Base-by-base conservation (phyloP, 192 early-diverging fungal genomes). In the Coemansia sp. region DNA sequence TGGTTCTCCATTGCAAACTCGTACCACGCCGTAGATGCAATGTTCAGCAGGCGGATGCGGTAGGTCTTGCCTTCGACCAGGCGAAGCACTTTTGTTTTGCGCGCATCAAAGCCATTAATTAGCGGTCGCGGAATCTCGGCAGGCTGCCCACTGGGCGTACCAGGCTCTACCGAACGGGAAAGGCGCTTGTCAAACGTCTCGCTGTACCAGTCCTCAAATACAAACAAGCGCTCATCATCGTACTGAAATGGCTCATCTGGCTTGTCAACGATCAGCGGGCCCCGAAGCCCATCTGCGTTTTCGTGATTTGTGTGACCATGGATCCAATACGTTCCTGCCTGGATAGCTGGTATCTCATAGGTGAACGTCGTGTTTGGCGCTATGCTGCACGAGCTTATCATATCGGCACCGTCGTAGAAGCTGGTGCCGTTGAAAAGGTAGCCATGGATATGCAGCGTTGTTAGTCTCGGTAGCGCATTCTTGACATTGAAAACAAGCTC, bases 281-380 rank as follows among this genome's bases (percentile, higher is more conserved):
- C 78, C 45, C 85, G 83, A 50, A 89, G 69, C 55, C 90, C 90
- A 57, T 91, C 90, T 34, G 87, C 85, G 68, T 91, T 90, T 69
- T 90, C 86, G 28, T 68, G 80, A 46, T 58, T 64, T 48, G 49
- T 69, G 68, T 90, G 89, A 30, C 80, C 71, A 55, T 90, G 87
- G 45, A 85, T 81, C 90, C 90, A 92, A 74, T 83, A 91, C 29
- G 88, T 90, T 46, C 90, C 90, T 52, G 75, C 67, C 64, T 92
- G 88, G 35, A 71, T 61, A 47, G 83, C 66, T 18, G 71, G 64
- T 62, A 86, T 84, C 19, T 70, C 81, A 62, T 91, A 90, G 6
- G 86, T 87, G 63, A 85, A 85, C 22, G 52, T 75, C 27, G 55
- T 55, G 10, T 78, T 75, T 11, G 77, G 62, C 23, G 85, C 83